Evolutionary conservation across 176 grass and related monocot species (phyloP).

Genomic region (Puya raimondii): DNA sequence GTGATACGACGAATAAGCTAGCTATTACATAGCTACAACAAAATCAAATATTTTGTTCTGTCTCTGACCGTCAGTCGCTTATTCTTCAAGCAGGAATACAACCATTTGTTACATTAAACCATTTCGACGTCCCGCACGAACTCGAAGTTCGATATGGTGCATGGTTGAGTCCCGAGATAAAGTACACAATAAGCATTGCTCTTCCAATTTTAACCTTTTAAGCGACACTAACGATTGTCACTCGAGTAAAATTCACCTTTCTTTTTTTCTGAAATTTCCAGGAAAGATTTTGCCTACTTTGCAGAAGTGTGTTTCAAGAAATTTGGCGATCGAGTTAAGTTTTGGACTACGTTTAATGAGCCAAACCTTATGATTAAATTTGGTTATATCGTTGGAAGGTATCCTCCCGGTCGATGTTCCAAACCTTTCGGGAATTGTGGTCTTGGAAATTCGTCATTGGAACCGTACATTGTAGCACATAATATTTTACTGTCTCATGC

Average conservation of each 20-base stretch:
- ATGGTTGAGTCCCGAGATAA: constrained; percentile 40
- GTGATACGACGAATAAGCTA: no score
- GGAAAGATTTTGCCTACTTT: constrained; percentile 48
- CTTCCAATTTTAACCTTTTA: background rate
- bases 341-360: constrained; percentile 76
- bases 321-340: constrained; percentile 57
- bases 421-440: constrained; percentile 35
- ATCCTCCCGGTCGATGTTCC: constrained; percentile 52
- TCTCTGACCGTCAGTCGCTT: no score
- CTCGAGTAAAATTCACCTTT: background rate
- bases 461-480: constrained; percentile 41
- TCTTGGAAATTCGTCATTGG: constrained; percentile 30
- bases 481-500: constrained; percentile 64
- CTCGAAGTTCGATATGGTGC: constrained; percentile 30
- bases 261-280: constrained; percentile 4
- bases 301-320: constrained; percentile 56
- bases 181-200: constrained; percentile 12
- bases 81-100: constrained; percentile 34
- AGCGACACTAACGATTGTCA: no score
- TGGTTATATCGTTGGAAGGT: constrained; percentile 10
- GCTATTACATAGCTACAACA: no score
- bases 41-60: no score
- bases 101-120: constrained; percentile 60
- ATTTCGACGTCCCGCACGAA: constrained; percentile 54
- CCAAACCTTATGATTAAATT: constrained; percentile 38